Evolutionary conservation across 495 filamentous ascomycete genomes (phyloP).

Genomic region (Annulohypoxylon stygium): DNA sequence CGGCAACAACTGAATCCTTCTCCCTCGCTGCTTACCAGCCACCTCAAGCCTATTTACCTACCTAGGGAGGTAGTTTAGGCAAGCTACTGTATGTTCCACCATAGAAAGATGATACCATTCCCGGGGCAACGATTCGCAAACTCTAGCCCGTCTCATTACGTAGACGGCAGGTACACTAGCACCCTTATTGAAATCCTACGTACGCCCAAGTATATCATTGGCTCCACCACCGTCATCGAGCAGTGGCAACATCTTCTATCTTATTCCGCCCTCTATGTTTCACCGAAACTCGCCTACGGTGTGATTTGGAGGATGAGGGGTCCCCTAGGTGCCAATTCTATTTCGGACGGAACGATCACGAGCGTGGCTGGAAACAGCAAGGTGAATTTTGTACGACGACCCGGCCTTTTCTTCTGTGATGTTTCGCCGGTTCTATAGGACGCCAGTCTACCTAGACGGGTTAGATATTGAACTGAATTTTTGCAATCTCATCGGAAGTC

Average conservation of each 20-base stretch:
- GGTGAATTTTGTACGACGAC: conserved; percentile 16
- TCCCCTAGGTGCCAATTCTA: conserved; percentile 4
- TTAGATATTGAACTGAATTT: conserved; percentile 12
- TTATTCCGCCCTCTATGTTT: conserved; percentile 24
- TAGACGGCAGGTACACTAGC: conserved; percentile 35
- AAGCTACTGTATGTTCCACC: conserved; percentile 21
- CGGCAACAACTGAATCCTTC: not conserved
- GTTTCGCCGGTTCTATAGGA: conserved; percentile 37
- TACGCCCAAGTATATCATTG: conserved; percentile 24
- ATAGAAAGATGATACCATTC: conserved; percentile 13
- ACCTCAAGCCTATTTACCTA: conserved; percentile 7
- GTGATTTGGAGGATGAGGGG: not conserved
- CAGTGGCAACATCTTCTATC: conserved; percentile 11
- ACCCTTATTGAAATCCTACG: conserved; percentile 1
- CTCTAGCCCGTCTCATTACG: conserved; percentile 30
- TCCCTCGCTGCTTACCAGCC: conserved; percentile 16
- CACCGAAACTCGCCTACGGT: conserved; percentile 34
- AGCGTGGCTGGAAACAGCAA: not conserved
- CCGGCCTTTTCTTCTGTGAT: conserved; percentile 26
- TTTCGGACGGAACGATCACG: not conserved
- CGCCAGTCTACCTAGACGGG: conserved; percentile 20
- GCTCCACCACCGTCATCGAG: conserved; percentile 34
- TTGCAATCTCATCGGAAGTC: conserved; percentile 19
- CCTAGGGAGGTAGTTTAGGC: not conserved
- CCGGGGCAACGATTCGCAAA: conserved; percentile 9